Conservation (phyloP, 1,284 basidiomycete genomes). For the Marasmius sp. region DNA sequence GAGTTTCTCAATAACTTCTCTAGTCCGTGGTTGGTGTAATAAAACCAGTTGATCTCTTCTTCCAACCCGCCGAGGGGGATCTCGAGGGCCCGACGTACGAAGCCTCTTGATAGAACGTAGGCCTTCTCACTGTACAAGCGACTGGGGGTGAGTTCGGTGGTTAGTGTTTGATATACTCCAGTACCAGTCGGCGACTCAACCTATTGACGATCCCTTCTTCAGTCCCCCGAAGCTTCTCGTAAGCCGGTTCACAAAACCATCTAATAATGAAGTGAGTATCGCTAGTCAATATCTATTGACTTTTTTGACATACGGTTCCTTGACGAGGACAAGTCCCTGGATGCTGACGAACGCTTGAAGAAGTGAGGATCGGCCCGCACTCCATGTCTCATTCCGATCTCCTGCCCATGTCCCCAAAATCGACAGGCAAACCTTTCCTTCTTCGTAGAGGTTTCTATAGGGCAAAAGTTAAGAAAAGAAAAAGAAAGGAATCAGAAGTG, state of each 20-base stretch:
- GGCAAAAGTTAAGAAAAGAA: conserved; percentile 3
- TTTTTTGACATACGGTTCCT: conserved; percentile 70
- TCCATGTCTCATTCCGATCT: conserved; percentile 86
- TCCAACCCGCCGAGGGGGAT: conserved; percentile 72
- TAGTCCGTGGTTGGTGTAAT: conserved; percentile 65
- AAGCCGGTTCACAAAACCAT: conserved; percentile 91
- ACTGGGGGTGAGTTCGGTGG: conserved; percentile 34
- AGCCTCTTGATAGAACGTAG: conserved; percentile 86
- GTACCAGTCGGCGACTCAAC: conserved; percentile 30
- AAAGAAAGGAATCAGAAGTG: background rate
- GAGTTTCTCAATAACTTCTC: conserved; percentile 69
- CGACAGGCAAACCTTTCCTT: conserved; percentile 93
- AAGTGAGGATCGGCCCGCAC: conserved; percentile 75
- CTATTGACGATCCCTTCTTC: conserved; percentile 87
- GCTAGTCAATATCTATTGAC: background rate
- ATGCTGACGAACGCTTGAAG: conserved; percentile 93
- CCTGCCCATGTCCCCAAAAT: conserved; percentile 92
- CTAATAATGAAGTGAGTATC: conserved; percentile 33
- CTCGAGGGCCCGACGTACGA: conserved; percentile 84
- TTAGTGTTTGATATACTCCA: background rate
- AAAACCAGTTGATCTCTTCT: conserved; percentile 75
- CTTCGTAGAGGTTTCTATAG: conserved; percentile 85
- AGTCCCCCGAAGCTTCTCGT: conserved; percentile 86
- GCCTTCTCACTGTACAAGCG: conserved; percentile 91
- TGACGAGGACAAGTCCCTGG: conserved; percentile 89